A percentile compares a stretch with the other conserved stretches of the same genome.
These are phyloP conservation scores for Gastrolobium villosum DNA, from an alignment of 306 rosid genomes.

Conservation along the genomic window DNA sequence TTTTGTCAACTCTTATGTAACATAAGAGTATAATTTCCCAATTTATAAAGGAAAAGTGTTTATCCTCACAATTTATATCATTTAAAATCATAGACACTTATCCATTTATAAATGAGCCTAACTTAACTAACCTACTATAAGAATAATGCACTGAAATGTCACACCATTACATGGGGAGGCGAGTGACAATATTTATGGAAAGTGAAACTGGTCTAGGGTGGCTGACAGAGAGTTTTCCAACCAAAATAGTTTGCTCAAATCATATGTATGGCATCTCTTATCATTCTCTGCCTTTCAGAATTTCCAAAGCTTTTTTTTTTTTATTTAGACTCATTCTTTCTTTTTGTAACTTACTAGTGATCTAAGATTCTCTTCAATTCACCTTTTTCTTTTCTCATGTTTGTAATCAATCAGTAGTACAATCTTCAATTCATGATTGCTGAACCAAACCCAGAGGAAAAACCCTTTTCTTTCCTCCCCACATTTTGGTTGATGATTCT, in stretches of 20 bases:
- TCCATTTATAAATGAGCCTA: too few relatives aligned
- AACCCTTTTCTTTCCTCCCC: not conserved
- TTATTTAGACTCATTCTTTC: not conserved
- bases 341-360: not conserved
- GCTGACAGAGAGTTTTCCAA: conserved; percentile 27
- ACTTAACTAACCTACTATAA: too few relatives aligned
- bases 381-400: not conserved
- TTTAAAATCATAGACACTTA: too few relatives aligned
- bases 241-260: not conserved
- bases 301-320: conserved; percentile 22
- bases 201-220: not conserved
- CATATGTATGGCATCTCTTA: conserved; percentile 30
- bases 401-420: not conserved
- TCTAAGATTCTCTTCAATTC: conserved; percentile 1
- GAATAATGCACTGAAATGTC: not conserved
- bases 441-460: not conserved
- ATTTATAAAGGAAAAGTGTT: too few relatives aligned
- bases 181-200: not conserved
- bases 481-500: not conserved
- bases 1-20: too few relatives aligned
- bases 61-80: too few relatives aligned
- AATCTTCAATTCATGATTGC: not conserved
- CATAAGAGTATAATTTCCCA: too few relatives aligned
- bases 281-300: conserved; percentile 34
- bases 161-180: not conserved